Evolutionary conservation across 371 early-diverging fungal genomes (phyloP).

Genomic region (Mucor piriformis): DNA sequence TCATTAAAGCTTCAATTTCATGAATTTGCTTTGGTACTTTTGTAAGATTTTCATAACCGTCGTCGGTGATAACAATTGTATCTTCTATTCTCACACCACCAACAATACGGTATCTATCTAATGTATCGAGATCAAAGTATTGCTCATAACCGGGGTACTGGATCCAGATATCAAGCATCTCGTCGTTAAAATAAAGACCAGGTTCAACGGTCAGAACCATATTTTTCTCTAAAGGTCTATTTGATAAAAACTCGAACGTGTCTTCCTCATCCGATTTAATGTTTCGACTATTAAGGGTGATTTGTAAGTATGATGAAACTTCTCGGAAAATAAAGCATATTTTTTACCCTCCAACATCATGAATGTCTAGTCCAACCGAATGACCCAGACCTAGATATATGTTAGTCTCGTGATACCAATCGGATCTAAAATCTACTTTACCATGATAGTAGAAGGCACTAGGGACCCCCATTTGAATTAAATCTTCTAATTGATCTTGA

Average conservation of each 20-base stretch:
- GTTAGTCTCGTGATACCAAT: neutral
- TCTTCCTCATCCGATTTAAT: neutral
- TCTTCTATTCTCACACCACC: conserved; percentile 95
- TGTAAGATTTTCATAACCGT: conserved; percentile 77
- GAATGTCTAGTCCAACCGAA: conserved; percentile 73
- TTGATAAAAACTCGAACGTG: conserved; percentile 10
- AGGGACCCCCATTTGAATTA: conserved; percentile 64
- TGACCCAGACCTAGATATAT: conserved; percentile 43
- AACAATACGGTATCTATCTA: conserved; percentile 66
- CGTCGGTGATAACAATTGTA: conserved; percentile 74
- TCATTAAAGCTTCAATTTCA: conserved; percentile 68
- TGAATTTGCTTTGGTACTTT: conserved; percentile 68
- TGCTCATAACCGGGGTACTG: conserved; percentile 55
- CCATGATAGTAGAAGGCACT: conserved; percentile 88
- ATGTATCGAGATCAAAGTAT: conserved; percentile 67
- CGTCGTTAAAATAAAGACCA: conserved; percentile 72
- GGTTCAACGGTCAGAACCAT: conserved; percentile 95
- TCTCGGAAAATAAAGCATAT: neutral
- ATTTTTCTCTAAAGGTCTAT: conserved; percentile 62
- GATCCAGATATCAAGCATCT: conserved; percentile 50
- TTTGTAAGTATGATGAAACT: neutral
- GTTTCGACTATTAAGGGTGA: neutral
- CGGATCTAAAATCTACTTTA: conserved; percentile 25
- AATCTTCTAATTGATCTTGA: conserved; percentile 44
- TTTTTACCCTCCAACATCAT: conserved; percentile 83